Evolutionary conservation across 169 alveolate genomes (phyloP).

Genomic region (Eimeria falciformis): DNA sequence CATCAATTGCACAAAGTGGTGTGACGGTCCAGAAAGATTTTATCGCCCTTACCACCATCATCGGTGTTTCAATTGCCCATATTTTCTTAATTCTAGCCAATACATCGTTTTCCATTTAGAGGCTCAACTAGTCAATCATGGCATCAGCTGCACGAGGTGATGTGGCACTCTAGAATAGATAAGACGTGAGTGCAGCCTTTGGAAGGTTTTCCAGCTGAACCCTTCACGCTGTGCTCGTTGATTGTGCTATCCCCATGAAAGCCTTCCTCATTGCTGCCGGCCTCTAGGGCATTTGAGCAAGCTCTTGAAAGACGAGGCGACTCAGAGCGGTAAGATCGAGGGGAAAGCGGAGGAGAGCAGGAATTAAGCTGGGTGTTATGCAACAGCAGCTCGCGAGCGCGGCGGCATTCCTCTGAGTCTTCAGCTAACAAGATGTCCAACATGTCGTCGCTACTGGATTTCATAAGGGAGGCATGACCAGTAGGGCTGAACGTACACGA

Average conservation of each 20-base stretch:
- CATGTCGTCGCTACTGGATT: conserved; percentile 73
- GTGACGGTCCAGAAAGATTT: no score
- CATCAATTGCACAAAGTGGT: no score
- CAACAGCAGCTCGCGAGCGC: conserved; percentile 73
- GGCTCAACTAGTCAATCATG: no score
- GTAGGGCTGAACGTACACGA: conserved; percentile 66
- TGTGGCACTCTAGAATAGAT: conserved; percentile 46
- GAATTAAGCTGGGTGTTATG: conserved; percentile 67
- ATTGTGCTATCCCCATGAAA: not conserved
- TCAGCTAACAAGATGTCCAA: conserved; percentile 51
- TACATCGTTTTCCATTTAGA: no score
- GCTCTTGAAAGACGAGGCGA: not conserved
- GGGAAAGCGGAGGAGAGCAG: conserved; percentile 46
- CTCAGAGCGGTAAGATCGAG: conserved; percentile 9
- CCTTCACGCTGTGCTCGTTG: not conserved
- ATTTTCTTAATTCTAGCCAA: no score
- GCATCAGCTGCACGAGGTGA: conserved; percentile 38
- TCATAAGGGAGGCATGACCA: conserved; percentile 75
- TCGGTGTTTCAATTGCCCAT: no score
- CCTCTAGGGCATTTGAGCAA: not conserved
- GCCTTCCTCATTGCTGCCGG: not conserved
- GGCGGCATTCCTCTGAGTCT: conserved; percentile 74
- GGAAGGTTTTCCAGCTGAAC: not conserved
- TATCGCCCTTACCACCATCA: no score
- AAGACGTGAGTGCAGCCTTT: not conserved